phyloP scores from a whole-genome alignment of 1,284 basidiomycete genomes.

The Moesziomyces globuligerus region DNA sequence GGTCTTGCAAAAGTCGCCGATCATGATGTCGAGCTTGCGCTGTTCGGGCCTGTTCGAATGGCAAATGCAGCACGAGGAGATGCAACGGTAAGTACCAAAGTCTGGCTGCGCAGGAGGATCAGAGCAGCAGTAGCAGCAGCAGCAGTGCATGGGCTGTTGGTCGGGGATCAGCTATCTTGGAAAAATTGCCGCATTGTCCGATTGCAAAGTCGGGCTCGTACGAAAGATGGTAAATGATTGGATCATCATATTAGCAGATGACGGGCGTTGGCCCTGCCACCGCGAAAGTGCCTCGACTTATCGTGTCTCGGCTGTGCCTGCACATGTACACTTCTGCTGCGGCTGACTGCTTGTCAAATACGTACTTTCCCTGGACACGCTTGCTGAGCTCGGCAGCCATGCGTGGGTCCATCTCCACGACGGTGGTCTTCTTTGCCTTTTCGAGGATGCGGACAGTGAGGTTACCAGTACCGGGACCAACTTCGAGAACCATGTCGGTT shows the following conservation, averaged over 20 bases:
- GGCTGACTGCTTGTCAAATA: conserved; percentile 53
- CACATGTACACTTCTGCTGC: conserved; percentile 1
- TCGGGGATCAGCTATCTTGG: conserved; percentile 36
- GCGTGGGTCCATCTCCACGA: conserved; percentile 97
- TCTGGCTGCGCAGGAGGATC: too few relatives aligned
- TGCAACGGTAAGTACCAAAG: conserved; percentile 11
- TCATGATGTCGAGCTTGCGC: conserved; percentile 89
- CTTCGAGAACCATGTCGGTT: conserved; percentile 95
- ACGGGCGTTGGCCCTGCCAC: background rate
- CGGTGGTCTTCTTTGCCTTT: conserved; percentile 89
- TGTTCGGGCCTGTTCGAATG: conserved; percentile 80
- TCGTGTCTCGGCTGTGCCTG: background rate
- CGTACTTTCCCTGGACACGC: conserved; percentile 96
- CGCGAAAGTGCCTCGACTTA: background rate
- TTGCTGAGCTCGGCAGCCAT: conserved; percentile 98
- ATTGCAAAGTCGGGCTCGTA: conserved; percentile 55
- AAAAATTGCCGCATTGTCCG: conserved; percentile 56
- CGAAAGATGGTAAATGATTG: conserved; percentile 56
- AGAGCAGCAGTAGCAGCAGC: conserved; percentile 9
- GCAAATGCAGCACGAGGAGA: background rate
- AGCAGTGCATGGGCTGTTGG: background rate
- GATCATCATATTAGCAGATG: conserved; percentile 36
- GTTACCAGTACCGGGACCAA: conserved; percentile 98
- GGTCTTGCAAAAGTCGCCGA: conserved; percentile 97
- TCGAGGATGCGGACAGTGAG: conserved; percentile 93